A percentile compares a stretch with the other conserved stretches of the same genome.
Evolutionary conservation across 257 asterid genomes (phyloP).

Genomic region (Solanum piurae): DNA sequence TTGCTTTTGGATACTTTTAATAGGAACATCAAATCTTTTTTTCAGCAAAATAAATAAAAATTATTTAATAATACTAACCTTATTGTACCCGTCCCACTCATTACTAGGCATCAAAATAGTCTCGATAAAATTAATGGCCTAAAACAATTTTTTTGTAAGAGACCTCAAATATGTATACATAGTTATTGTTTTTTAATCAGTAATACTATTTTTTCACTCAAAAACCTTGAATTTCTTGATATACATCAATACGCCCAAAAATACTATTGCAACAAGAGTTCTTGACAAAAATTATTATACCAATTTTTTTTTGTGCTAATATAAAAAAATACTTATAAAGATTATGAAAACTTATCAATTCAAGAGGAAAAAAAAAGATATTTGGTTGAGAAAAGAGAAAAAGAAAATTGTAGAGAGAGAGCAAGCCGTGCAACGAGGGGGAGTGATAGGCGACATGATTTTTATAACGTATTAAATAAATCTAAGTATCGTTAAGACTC

Average conservation of each 20-base stretch:
- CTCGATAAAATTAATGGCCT: neutral
- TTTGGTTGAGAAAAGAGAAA: neutral
- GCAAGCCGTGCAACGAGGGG: neutral
- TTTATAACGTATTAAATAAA: too few species aligned
- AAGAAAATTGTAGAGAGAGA: neutral
- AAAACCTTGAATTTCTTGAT: neutral
- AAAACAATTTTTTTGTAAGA: neutral
- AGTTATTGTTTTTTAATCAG: too few species aligned
- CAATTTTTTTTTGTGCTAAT: neutral
- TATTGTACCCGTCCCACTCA: neutral
- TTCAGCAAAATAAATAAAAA: too few species aligned
- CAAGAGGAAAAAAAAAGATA: neutral
- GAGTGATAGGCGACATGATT: neutral
- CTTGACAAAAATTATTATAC: neutral
- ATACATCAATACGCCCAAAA: neutral
- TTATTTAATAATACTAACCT: neutral
- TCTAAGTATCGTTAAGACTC: too few species aligned
- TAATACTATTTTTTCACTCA: neutral
- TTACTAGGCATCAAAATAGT: neutral
- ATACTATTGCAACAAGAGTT: too few species aligned
- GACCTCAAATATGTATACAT: neutral
- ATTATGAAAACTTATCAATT: too few species aligned
- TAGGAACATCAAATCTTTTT: neutral
- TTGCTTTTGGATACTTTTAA: neutral
- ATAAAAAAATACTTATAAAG: neutral